Percentiles rank a stretch among this genome's conserved stretches.
phyloP scores from a whole-genome alignment of 768 basidiomycete species.

The Tricholoma terreum region DNA sequence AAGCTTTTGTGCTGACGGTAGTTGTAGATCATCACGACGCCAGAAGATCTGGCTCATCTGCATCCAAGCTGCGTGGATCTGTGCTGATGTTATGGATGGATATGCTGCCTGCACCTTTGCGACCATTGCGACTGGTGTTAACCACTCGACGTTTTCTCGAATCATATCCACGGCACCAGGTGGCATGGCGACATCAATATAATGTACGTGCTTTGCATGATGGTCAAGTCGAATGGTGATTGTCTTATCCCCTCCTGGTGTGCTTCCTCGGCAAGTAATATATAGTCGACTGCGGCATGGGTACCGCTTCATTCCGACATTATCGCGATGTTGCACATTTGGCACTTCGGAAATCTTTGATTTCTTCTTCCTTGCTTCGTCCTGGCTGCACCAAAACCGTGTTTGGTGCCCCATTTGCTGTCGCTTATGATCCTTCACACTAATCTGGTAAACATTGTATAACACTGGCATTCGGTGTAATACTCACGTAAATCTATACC shows the following conservation, averaged over 20 bases:
- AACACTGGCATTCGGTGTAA: conserved; percentile 1
- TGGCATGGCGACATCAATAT: conserved; percentile 23
- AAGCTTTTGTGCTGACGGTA: conserved; percentile 19
- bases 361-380: neutral
- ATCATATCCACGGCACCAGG: neutral
- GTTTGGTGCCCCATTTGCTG: conserved; percentile 21
- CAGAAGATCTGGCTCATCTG: conserved; percentile 25
- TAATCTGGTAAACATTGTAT: conserved; percentile 7
- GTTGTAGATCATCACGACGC: conserved; percentile 19
- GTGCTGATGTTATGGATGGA: conserved; percentile 19
- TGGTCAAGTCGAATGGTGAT: conserved; percentile 9
- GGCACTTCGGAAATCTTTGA: conserved; percentile 8
- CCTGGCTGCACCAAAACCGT: conserved; percentile 22
- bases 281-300: conserved; percentile 15
- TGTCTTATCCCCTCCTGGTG: neutral
- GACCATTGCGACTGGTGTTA: conserved; percentile 22
- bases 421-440: conserved; percentile 18
- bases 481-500: conserved; percentile 23
- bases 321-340: conserved; percentile 19
- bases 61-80: conserved; percentile 26
- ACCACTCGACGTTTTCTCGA: too few species aligned
- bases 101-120: conserved; percentile 31
- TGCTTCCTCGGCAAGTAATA: conserved; percentile 12
- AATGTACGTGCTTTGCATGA: too few species aligned
- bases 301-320: conserved; percentile 23